Percentiles rank a stretch among this genome's conserved stretches.
Evolutionary conservation across 805 yeast genomes (phyloP).

Genomic region (Vanderwaltozyma yarrowii): DNA sequence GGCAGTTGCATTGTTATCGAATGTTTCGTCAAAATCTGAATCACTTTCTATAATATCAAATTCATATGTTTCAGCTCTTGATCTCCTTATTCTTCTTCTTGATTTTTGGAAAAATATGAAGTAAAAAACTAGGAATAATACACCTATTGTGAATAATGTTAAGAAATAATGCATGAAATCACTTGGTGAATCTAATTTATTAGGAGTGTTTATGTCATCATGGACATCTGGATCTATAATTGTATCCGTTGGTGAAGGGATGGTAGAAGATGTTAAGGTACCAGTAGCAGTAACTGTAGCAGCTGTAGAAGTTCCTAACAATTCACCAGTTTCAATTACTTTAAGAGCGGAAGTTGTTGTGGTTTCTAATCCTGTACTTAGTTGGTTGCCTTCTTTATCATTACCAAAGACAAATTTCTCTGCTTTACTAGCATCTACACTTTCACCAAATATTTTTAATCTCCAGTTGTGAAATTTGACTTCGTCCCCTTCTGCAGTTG

Average conservation of each 20-base stretch:
- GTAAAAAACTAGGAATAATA: slow-evolving; percentile 35
- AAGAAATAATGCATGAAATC: slow-evolving; percentile 55
- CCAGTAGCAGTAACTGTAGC: not conserved
- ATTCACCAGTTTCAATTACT: no score
- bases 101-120: slow-evolving; percentile 35
- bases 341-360: not conserved
- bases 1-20: slow-evolving; percentile 14
- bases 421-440: slow-evolving; percentile 53
- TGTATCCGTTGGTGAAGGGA: not conserved
- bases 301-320: no score
- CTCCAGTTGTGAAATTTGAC: slow-evolving; percentile 57
- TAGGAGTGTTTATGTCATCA: slow-evolving; percentile 16
- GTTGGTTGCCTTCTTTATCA: slow-evolving; percentile 22
- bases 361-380: not conserved
- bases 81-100: slow-evolving; percentile 38
- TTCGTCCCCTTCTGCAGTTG: slow-evolving; percentile 30
- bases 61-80: slow-evolving; percentile 63
- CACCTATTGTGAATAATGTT: slow-evolving; percentile 50
- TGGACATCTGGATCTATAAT: slow-evolving; percentile 8
- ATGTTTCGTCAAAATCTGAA: slow-evolving; percentile 28
- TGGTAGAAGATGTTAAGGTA: not conserved
- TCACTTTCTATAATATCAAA: slow-evolving; percentile 70
- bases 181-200: slow-evolving; percentile 30
- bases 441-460: slow-evolving; percentile 73
- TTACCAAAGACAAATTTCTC: slow-evolving; percentile 40